Evolutionary conservation across 1,284 basidiomycete genomes (phyloP), one percentile per base, ranked within the genome.

Genomic region (Ustilago crameri): DNA sequence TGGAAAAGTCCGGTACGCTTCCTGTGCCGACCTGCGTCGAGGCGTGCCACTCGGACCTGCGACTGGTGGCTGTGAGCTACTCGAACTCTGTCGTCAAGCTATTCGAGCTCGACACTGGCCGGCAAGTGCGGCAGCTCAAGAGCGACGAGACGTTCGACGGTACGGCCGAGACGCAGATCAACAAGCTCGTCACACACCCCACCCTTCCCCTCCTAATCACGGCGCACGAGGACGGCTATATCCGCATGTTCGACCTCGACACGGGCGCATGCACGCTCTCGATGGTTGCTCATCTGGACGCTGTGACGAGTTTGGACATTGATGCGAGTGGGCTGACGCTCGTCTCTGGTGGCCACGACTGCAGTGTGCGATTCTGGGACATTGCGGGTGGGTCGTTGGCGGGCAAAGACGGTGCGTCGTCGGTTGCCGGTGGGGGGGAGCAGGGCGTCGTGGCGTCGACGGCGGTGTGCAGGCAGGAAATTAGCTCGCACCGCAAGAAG

Each of bases 311-410:
- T 23, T 85, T 98, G 30, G 91, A 93, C 38, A 90, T 98, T 63
- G 93, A 95, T 66, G 89, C 92, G 0, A 87, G 92, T 2, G 92
- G 92, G 40, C 89, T 95, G 83, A 91, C 90, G 10, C 88, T 98
- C 41, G 90, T 94, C 3, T 94, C 93, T 1, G 92, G 91, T 38
- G 91, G 92, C 48, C 93, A 96, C 80, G 95, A 98, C 83, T 94
- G 94, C 82, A 94, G 93, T 18, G 87, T 94, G 43, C 90, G 95
- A 22, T 91, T 97, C 85, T 98, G 95, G 96, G 93, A 97, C 84
- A 85, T 97, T 55, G 87, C 92, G n/a, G 63, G 58, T 40, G 90
- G 57, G 5, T 55, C 56, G 45, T 45, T 66, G 52, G 42, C 44
- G 22, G 61, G 48, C 20, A 55, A 55, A 23, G 62, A 62, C 10